phyloP scores from a whole-genome alignment of 2,329 filamentous ascomycete species.

The Pseudopyrenochaeta lycopersici region DNA sequence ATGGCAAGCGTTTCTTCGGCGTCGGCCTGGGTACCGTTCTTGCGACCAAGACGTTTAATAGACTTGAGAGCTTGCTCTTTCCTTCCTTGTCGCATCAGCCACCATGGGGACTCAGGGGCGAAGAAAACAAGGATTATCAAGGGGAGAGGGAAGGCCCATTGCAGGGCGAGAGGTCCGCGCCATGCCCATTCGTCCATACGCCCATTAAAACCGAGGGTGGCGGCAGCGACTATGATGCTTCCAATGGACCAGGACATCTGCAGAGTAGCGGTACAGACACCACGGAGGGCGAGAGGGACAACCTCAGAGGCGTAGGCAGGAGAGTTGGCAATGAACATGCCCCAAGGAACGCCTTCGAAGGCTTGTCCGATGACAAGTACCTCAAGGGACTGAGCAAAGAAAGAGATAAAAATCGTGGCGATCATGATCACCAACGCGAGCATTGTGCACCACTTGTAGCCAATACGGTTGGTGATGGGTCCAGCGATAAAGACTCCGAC shows the following conservation, averaged over 20 bases:
- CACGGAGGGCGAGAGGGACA: conserved; percentile 66
- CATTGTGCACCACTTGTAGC: conserved; percentile 67
- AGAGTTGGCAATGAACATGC: conserved; percentile 70
- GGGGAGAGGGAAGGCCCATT: conserved; percentile 55
- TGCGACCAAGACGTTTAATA: conserved; percentile 3
- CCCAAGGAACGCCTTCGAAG: conserved; percentile 70
- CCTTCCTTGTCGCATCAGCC: conserved; percentile 70
- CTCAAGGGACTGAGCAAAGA: conserved; percentile 59
- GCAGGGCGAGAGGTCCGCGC: conserved; percentile 38
- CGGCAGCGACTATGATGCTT: conserved; percentile 66
- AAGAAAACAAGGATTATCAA: conserved; percentile 55
- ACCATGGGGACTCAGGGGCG: conserved; percentile 66
- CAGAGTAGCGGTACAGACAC: conserved; percentile 66
- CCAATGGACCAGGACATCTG: conserved; percentile 73
- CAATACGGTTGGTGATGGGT: conserved; percentile 64
- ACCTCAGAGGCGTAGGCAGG: conserved; percentile 70
- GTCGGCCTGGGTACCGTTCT: conserved; percentile 30
- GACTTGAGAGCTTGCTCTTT: conserved; percentile 66
- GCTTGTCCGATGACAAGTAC: conserved; percentile 63
- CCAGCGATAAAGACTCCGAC: conserved; percentile 68
- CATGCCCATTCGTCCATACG: conserved; percentile 33
- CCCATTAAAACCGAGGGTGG: conserved; percentile 63
- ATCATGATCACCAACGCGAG: conserved; percentile 64
- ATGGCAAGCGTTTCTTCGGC: conserved; percentile 71
- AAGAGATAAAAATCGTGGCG: conserved; percentile 67